Evolutionary conservation across 768 basidiomycete genomes (phyloP).

Genomic region (Gyrodon lividus): DNA sequence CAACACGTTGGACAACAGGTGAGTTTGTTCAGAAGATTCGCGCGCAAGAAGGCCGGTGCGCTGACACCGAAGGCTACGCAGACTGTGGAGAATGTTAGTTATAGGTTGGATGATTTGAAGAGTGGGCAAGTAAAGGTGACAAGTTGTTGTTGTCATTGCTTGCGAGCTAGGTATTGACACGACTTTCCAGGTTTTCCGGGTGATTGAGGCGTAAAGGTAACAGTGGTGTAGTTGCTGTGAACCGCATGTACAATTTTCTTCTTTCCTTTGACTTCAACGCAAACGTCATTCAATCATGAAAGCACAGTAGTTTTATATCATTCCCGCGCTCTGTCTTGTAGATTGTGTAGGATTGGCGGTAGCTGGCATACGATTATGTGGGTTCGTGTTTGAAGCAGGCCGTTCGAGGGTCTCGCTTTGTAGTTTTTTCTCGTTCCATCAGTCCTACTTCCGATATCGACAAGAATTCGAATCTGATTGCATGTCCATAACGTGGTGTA

Average conservation of each 20-base stretch:
- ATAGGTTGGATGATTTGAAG: constrained; percentile 87
- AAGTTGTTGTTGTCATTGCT: not conserved
- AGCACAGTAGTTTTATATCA: not conserved
- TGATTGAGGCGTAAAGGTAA: constrained; percentile 35
- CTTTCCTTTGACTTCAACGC: not conserved
- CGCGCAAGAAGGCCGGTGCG: constrained; percentile 31
- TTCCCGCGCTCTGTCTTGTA: not conserved
- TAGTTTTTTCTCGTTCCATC: not conserved
- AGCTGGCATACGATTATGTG: not conserved
- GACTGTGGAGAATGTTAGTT: constrained; percentile 79
- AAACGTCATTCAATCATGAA: not conserved
- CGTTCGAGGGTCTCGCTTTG: not conserved
- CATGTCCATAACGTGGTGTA: constrained; percentile 7
- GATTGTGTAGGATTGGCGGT: not conserved
- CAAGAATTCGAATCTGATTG: constrained; percentile 7
- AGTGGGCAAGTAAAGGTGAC: constrained; percentile 76
- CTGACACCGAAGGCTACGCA: constrained; percentile 37
- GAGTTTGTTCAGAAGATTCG: constrained; percentile 32
- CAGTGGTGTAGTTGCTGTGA: constrained; percentile 1
- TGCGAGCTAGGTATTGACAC: constrained; percentile 8
- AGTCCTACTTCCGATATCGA: not conserved
- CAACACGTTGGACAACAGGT: constrained; percentile 84
- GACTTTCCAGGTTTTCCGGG: constrained; percentile 36
- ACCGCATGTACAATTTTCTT: not conserved
- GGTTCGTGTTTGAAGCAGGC: not conserved